Evolutionary conservation across 1,284 basidiomycete genomes (phyloP).

Genomic region (Cryptococcus deneoformans): DNA sequence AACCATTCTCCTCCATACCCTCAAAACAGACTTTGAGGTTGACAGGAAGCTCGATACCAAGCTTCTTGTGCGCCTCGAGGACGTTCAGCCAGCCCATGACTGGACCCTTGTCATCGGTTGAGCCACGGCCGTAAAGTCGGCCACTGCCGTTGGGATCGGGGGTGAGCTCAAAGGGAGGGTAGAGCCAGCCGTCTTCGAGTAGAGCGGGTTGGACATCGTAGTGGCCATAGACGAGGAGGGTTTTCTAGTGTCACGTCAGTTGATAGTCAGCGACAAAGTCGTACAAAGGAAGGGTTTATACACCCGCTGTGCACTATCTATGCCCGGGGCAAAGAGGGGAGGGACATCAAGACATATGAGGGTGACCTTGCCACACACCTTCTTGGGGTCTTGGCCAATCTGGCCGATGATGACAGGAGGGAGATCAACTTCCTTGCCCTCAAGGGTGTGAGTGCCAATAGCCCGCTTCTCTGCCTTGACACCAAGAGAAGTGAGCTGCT

Average conservation of each 20-base stretch:
- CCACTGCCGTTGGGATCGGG: conserved; percentile 54
- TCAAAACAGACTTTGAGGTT: conserved; percentile 96
- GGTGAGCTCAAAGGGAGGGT: conserved; percentile 82
- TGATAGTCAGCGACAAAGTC: neutral
- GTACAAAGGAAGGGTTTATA: conserved; percentile 2
- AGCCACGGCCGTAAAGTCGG: conserved; percentile 78
- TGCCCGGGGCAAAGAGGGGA: neutral
- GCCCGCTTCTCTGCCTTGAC: conserved; percentile 69
- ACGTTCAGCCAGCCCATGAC: conserved; percentile 93
- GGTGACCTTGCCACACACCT: conserved; percentile 45
- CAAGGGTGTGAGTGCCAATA: conserved; percentile 78
- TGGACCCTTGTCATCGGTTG: conserved; percentile 92
- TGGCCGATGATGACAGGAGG: conserved; percentile 86
- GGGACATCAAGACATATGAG: neutral
- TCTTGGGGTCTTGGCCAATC: conserved; percentile 76
- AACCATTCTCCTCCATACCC: conserved; percentile 98
- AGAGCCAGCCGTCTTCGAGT: conserved; percentile 85
- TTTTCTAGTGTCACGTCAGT: conserved; percentile 57
- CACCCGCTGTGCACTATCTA: neutral
- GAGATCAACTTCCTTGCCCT: conserved; percentile 68
- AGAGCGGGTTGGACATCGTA: conserved; percentile 58
- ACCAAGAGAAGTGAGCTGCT: conserved; percentile 68
- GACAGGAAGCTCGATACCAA: conserved; percentile 78
- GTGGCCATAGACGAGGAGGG: conserved; percentile 87
- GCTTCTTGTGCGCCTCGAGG: conserved; percentile 77